Base-by-base conservation (phyloP, 345 rosid species). In the Lepidium africanum region DNA sequence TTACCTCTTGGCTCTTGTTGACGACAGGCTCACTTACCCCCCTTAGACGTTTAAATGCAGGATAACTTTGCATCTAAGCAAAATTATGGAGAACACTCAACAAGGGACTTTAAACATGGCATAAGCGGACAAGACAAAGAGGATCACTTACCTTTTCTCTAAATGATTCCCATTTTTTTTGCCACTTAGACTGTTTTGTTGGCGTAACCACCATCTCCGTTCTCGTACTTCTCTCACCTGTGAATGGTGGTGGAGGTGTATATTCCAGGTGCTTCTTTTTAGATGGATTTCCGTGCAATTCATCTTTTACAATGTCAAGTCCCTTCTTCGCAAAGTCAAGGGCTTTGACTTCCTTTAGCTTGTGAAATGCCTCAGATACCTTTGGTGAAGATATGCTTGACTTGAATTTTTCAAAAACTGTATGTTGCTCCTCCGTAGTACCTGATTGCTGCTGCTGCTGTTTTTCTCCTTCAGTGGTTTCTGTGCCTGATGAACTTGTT, bases 21-120 rank as follows among this genome's bases (percentile, higher is more conserved):
- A 91, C 91, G 63, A 91, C 93, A 47, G 99, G 97, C 71, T 94
- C 93, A 67, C 97, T 89, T 47, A 82, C 57, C 63, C 86, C 90
- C 68, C 84, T 62, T 19, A 84, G 43, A 35, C 79, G 97, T 78
- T 81, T 89, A 83, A 91, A 83, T 52, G 81, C 54, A 65, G 90
- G 90, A 81, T 84, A 63, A 36, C 81, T 86, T 83, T 75, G 90
- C 89, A 95, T 79, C 97, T 95, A 71, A 30, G 46, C 42, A 58
- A 70, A 63, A 11, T 49, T 33, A 40, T 33, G 15, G 25, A 38
- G 43, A 30, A 43, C 8, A 33, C 39, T 70, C 33, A 64, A 45
- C 56, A 76, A 51, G 23, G 16, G 65, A 57, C 50, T 15, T 25
- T 5, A 12, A 46, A 27, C 16, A 54, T 46, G 59, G 21, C 21